Conservation (phyloP, 2,329 filamentous ascomycete genomes). For the Fusarium staphyleae region DNA sequence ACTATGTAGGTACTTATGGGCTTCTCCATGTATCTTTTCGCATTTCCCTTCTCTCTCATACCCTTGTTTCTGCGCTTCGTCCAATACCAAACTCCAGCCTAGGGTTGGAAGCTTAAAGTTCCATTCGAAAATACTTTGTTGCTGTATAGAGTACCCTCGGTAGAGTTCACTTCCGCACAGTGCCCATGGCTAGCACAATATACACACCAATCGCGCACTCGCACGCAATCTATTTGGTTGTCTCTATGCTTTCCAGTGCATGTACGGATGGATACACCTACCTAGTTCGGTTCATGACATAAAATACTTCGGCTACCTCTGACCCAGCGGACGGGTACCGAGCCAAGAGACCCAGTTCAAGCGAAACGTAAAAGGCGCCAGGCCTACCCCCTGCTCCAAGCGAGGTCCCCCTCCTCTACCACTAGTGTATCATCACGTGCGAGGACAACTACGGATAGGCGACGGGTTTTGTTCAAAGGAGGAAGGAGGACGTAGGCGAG, state of each 20-base stretch:
- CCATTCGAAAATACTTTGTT: background rate
- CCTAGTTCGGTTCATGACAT: conserved; percentile 16
- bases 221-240: background rate
- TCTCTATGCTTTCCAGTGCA: background rate
- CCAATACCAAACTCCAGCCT: conserved; percentile 15
- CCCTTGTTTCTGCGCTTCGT: conserved; percentile 25
- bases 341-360: conserved; percentile 17
- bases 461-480: conserved; percentile 18
- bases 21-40: conserved; percentile 22
- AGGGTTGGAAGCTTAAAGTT: background rate
- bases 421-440: conserved; percentile 34
- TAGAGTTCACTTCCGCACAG: background rate
- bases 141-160: background rate
- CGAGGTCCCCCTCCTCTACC: background rate
- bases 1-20: conserved; percentile 10
- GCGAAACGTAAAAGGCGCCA: conserved; percentile 32
- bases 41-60: conserved; percentile 2
- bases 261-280: background rate
- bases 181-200: background rate
- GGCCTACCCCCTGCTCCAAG: conserved; percentile 18
- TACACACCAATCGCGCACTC: conserved; percentile 1
- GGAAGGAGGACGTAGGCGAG: conserved; percentile 21
- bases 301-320: conserved; percentile 16
- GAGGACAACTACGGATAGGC: conserved; percentile 23
- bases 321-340: conserved; percentile 31